Percentiles rank a stretch among this genome's conserved stretches.
phyloP scores from a whole-genome alignment of 2,329 filamentous ascomycete genomes.

The Monilinia laxa region DNA sequence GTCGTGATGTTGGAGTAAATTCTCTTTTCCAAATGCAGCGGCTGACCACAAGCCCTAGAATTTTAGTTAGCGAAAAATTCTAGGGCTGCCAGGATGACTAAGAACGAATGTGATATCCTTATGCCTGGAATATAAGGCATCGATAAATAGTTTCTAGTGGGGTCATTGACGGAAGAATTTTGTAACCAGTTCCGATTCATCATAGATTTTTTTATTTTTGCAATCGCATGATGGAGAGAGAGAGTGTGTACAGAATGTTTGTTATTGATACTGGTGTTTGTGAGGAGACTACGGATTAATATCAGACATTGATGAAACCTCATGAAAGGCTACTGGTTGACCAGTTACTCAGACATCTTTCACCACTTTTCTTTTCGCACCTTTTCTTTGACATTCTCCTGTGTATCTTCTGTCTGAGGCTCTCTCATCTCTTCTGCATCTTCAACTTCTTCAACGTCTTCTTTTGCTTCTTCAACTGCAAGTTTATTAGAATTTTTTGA shows the following conservation, averaged over 20 bases:
- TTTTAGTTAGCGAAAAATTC: conserved; percentile 21
- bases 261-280: background rate
- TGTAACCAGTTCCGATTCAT: conserved; percentile 10
- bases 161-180: background rate
- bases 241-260: background rate
- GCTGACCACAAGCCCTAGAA: conserved; percentile 11
- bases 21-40: conserved; percentile 7
- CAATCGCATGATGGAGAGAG: background rate
- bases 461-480: no score
- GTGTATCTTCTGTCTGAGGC: no score
- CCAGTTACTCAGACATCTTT: background rate
- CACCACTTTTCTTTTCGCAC: background rate
- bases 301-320: background rate
- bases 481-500: background rate
- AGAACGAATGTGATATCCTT: conserved; percentile 1
- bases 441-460: background rate
- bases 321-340: background rate
- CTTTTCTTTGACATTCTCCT: no score
- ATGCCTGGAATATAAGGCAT: conserved; percentile 4
- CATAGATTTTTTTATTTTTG: no score
- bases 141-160: background rate
- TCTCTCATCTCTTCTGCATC: background rate
- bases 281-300: background rate
- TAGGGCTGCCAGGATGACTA: conserved; percentile 13
- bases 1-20: conserved; percentile 36